Evolutionary conservation across 2,329 filamentous ascomycete species (phyloP).

Genomic region (Sclerotinia subarctica): DNA sequence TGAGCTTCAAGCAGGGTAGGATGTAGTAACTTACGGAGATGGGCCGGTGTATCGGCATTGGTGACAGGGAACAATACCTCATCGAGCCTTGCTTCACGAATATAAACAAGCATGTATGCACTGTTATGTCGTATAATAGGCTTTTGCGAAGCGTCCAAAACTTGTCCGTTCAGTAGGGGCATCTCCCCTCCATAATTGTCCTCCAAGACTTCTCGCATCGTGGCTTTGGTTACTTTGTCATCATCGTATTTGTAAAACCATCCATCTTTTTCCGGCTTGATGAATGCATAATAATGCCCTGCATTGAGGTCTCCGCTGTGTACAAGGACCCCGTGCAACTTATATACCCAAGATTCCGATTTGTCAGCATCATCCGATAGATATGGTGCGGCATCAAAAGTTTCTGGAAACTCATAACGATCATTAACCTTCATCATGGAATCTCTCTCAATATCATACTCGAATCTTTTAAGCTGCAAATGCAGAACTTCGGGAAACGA

Average conservation of each 20-base stretch:
- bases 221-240: slow-evolving; percentile 93
- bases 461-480: slow-evolving; percentile 93
- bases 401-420: slow-evolving; percentile 82
- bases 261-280: slow-evolving; percentile 90
- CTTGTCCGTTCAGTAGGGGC: slow-evolving; percentile 44
- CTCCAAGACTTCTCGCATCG: slow-evolving; percentile 84
- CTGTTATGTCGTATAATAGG: slow-evolving; percentile 68
- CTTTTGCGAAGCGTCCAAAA: slow-evolving; percentile 51
- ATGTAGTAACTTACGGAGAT: slow-evolving; percentile 61
- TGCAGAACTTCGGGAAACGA: slow-evolving; percentile 93
- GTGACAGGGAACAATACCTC: slow-evolving; percentile 73
- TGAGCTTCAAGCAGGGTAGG: neutral
- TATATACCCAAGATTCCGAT: slow-evolving; percentile 87
- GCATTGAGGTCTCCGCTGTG: slow-evolving; percentile 97
- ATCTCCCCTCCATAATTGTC: slow-evolving; percentile 91
- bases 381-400: slow-evolving; percentile 81
- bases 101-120: slow-evolving; percentile 98
- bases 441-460: slow-evolving; percentile 94
- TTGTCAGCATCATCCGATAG: slow-evolving; percentile 81
- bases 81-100: slow-evolving; percentile 82
- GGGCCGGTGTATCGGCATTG: slow-evolving; percentile 74
- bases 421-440: slow-evolving; percentile 99
- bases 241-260: slow-evolving; percentile 98
- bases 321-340: slow-evolving; percentile 90
- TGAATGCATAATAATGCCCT: slow-evolving; percentile 95